A percentile compares a stretch with the other conserved stretches of the same genome.
phyloP scores from a whole-genome alignment of 2,329 filamentous ascomycete species.

The Fusarium penzigii region DNA sequence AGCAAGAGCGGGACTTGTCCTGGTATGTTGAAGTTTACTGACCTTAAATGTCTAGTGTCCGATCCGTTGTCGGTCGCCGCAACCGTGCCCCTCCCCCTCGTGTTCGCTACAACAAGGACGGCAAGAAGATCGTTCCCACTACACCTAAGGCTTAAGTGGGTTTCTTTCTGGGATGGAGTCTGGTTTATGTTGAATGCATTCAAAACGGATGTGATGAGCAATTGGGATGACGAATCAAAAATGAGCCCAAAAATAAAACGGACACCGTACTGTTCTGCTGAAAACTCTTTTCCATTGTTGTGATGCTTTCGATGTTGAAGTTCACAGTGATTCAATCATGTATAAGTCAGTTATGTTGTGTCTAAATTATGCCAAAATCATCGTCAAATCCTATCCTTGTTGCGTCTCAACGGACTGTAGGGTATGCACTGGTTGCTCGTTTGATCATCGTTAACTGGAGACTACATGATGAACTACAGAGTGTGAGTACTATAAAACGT shows the following conservation, averaged over 20 bases:
- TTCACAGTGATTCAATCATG: background rate
- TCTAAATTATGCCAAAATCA: too few species aligned
- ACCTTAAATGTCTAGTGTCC: conserved; percentile 71
- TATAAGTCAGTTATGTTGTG: too few species aligned
- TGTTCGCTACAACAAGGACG: conserved; percentile 99
- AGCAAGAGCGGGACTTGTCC: background rate
- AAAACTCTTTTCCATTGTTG: conserved; percentile 8
- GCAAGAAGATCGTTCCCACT: conserved; percentile 97
- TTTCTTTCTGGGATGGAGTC: conserved; percentile 39
- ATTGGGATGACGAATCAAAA: conserved; percentile 35
- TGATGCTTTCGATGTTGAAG: background rate
- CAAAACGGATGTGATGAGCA: conserved; percentile 39
- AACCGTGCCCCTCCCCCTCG: conserved; percentile 98
- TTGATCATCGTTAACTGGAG: too few species aligned
- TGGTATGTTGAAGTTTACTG: conserved; percentile 39
- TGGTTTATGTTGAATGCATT: conserved; percentile 41
- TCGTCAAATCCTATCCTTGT: too few species aligned
- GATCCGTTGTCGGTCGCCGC: conserved; percentile 92
- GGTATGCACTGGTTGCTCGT: too few species aligned
- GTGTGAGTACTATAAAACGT: too few species aligned
- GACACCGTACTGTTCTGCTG: conserved; percentile 25
- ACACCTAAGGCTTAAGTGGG: conserved; percentile 40
- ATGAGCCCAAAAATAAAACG: conserved; percentile 33
- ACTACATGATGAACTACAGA: too few species aligned
- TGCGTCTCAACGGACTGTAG: too few species aligned